Conservation (phyloP, 805 yeast genomes). For the Gaillardinia entomophila region DNA sequence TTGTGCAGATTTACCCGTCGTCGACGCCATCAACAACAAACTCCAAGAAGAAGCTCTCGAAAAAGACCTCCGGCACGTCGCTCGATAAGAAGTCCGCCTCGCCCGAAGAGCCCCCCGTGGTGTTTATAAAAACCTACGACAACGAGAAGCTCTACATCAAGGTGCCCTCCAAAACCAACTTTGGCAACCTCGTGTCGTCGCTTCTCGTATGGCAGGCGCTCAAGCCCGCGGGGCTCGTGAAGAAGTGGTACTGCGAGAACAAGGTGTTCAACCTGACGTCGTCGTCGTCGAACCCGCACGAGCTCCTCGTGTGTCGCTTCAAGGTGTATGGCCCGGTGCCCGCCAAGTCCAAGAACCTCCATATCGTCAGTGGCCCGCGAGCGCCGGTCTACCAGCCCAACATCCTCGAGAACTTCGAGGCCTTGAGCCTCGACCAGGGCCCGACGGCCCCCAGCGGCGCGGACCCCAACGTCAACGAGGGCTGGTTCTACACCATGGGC, state of each 20-base stretch:
- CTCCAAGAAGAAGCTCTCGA: background rate
- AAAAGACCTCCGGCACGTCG: background rate
- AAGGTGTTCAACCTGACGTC: conserved; percentile 18
- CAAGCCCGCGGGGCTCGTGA: conserved; percentile 46
- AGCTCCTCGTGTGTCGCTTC: conserved; percentile 56
- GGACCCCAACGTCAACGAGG: conserved; percentile 30
- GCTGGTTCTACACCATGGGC: conserved; percentile 73
- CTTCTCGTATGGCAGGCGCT: conserved; percentile 54
- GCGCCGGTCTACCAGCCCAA: conserved; percentile 28
- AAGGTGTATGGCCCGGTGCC: conserved; percentile 62
- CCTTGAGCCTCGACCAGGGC: conserved; percentile 2
- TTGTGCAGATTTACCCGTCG: conserved; percentile 29
- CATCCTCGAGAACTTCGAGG: background rate
- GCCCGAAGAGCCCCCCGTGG: conserved; percentile 27
- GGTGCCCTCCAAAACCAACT: conserved; percentile 29
- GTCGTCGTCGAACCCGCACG: conserved; percentile 21
- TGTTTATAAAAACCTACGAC: conserved; percentile 37
- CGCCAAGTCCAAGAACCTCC: conserved; percentile 29
- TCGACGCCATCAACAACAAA: conserved; percentile 3
- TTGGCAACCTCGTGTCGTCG: conserved; percentile 39
- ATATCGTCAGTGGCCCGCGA: conserved; percentile 29
- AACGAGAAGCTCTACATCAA: conserved; percentile 32
- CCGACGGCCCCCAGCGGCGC: conserved; percentile 4
- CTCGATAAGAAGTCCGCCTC: background rate
- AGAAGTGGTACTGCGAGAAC: conserved; percentile 46